Evolutionary conservation across 2,329 filamentous ascomycete genomes (phyloP).

Genomic region (Sclerotinia nivalis): DNA sequence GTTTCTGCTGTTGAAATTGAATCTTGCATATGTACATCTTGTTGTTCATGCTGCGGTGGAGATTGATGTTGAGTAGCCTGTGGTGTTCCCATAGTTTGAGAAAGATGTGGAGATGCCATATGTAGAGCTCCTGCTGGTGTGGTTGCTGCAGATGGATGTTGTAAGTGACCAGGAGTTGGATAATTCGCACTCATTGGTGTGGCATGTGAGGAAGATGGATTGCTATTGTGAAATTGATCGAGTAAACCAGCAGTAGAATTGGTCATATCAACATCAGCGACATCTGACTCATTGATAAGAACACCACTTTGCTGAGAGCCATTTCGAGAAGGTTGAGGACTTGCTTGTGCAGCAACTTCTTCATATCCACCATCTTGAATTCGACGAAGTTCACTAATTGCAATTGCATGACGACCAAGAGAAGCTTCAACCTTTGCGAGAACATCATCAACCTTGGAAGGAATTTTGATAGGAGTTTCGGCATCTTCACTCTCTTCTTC

Average conservation of each 20-base stretch:
- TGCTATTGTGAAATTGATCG: slow-evolving; percentile 65
- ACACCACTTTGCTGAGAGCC: slow-evolving; percentile 57
- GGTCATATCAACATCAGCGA: slow-evolving; percentile 56
- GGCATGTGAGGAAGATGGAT: slow-evolving; percentile 54
- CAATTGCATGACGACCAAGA: slow-evolving; percentile 65
- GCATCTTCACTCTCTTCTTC: slow-evolving; percentile 49
- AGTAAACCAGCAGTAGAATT: slow-evolving; percentile 63
- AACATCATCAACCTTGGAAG: slow-evolving; percentile 66
- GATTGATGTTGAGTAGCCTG: slow-evolving; percentile 29
- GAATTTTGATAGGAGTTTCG: slow-evolving; percentile 38
- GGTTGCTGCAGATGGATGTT: slow-evolving; percentile 57
- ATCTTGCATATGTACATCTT: slow-evolving; percentile 29
- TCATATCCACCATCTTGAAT: slow-evolving; percentile 77
- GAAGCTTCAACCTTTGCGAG: slow-evolving; percentile 71
- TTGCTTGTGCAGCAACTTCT: slow-evolving; percentile 47
- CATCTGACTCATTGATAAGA: slow-evolving; percentile 59
- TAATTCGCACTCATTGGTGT: slow-evolving; percentile 57
- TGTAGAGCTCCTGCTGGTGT: slow-evolving; percentile 50
- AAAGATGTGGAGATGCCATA: slow-evolving; percentile 48
- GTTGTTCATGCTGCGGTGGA: slow-evolving; percentile 21
- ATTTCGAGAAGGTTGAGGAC: slow-evolving; percentile 51
- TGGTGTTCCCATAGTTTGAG: slow-evolving; percentile 36
- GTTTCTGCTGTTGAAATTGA: slow-evolving; percentile 12
- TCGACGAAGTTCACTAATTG: slow-evolving; percentile 65
- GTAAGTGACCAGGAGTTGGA: slow-evolving; percentile 60